Evolutionary conservation across 2,329 filamentous ascomycete species (phyloP), one percentile per base, ranked within the genome.

Genomic region (Paracoccidioides brasiliensis): DNA sequence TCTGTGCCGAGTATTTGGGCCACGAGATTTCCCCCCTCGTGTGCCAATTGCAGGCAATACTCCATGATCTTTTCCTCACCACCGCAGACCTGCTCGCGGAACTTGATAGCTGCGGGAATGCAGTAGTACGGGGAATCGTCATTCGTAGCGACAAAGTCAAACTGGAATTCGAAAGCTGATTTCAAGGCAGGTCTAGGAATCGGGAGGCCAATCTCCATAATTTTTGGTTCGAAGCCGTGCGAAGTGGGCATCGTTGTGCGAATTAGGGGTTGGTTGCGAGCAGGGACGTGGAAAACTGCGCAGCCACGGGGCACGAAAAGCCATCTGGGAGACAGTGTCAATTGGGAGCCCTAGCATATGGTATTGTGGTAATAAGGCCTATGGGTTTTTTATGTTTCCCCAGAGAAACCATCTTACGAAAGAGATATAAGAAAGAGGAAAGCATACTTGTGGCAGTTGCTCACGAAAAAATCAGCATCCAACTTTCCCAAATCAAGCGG

Each of bases 391-490:
- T 22, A 46, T 15, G 12, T 46, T 7, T 9, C 10, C 42, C 32
- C 43, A 30, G 30, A 32, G 1, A 6, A 12, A 30, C 14, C 22
- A 30, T 30, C 10, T 22, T 30, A 7, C 10, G 12, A 9, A 32
- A 1, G 49, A 30, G 9, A 30, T 12, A 33, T 12, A 41, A 15
- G 1, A 6, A 12, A 28, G 15, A 10, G 12, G 9, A 9, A 44
- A 15, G 3, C 62, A 53, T 66, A 72, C 70, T 95, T 95, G 74
- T 95, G 88, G 63, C 83, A 88, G 68, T 96, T 96, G 55, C 79
- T 85, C 12, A 91, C 79, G 65, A 94, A 88, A 72, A 95, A 96
- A 69, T 96, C 90, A 0, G 89, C 84, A 59, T 90, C 80, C 2
- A 90, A 72, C 3, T 71, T 68, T 0, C 66, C 60, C 12, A 96